phyloP scores from a whole-genome alignment of 2,329 filamentous ascomycete genomes.

The Microascus cirrosus region DNA sequence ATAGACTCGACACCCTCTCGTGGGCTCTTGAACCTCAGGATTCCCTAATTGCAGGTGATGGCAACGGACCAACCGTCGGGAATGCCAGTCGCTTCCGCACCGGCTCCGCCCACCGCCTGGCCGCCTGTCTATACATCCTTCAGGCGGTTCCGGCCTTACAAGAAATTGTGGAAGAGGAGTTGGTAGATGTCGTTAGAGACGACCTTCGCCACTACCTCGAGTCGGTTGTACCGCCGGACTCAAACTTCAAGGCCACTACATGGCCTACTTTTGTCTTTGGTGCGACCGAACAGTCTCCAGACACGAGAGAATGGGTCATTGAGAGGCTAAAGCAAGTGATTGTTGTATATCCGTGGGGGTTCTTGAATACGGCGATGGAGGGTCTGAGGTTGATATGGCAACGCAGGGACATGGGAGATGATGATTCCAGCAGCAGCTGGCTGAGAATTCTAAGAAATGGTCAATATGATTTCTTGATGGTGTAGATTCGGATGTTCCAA shows the following conservation, averaged over 20 bases:
- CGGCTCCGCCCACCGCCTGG: slow-evolving; percentile 29
- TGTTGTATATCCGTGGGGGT: slow-evolving; percentile 33
- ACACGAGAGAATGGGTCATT: slow-evolving; percentile 35
- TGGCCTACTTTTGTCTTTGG: slow-evolving; percentile 48
- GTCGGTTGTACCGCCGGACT: slow-evolving; percentile 33
- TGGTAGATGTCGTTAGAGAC: slow-evolving; percentile 21
- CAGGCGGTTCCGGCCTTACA: slow-evolving; percentile 21
- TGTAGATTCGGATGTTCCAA: not conserved
- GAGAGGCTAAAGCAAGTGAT: slow-evolving; percentile 28
- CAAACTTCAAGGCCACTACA: slow-evolving; percentile 42
- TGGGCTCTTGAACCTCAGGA: slow-evolving; percentile 23
- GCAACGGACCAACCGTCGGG: slow-evolving; percentile 19
- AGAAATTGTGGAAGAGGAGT: slow-evolving; percentile 10
- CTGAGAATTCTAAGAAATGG: not conserved
- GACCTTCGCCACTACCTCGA: slow-evolving; percentile 36
- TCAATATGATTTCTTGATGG: not conserved
- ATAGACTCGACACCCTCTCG: slow-evolving; percentile 24
- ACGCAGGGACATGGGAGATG: not conserved
- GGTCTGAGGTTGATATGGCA: not conserved
- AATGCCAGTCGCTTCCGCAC: slow-evolving; percentile 23
- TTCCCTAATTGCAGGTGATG: slow-evolving; percentile 11
- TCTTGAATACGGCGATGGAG: slow-evolving; percentile 33
- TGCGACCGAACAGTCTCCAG: slow-evolving; percentile 31
- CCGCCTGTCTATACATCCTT: slow-evolving; percentile 33
- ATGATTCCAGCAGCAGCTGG: not conserved